Conservation (phyloP, 495 filamentous ascomycete genomes). For the Viridothelium virens region DNA sequence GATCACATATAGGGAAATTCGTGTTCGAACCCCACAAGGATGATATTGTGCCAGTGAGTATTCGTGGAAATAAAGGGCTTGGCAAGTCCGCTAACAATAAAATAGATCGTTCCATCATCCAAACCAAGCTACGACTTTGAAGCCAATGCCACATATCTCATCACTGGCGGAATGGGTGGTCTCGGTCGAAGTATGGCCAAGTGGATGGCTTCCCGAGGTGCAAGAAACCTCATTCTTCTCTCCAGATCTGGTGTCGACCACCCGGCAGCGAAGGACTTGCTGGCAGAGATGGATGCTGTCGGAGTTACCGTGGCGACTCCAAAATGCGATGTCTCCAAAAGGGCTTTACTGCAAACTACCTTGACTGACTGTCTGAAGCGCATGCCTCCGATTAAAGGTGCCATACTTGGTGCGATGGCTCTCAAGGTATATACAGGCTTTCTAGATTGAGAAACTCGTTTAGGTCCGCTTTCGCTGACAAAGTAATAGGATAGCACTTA, state of each 20-base stretch:
- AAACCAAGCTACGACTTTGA: constrained; percentile 5
- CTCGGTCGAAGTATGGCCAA: constrained; percentile 27
- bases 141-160: constrained; percentile 35
- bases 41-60: constrained; percentile 13
- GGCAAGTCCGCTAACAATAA: background rate
- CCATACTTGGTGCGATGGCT: constrained; percentile 14
- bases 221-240: constrained; percentile 6
- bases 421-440: constrained; percentile 12
- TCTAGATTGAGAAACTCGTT: background rate
- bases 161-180: constrained; percentile 43
- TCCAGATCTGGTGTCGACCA: constrained; percentile 5
- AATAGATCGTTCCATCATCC: background rate
- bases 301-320: background rate
- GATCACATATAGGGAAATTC: constrained; percentile 50
- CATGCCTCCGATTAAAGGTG: constrained; percentile 12
- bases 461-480: background rate
- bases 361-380: background rate
- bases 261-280: background rate
- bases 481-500: constrained; percentile 8
- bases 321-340: background rate
- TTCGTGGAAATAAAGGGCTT: background rate
- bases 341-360: background rate
- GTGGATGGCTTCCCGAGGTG: background rate
- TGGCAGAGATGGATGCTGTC: background rate
- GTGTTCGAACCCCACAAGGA: constrained; percentile 40